These are phyloP conservation scores for Hymenotorrendiella dingleyae DNA, from an alignment of 2,329 filamentous ascomycete genomes.

Conservation along the genomic window DNA sequence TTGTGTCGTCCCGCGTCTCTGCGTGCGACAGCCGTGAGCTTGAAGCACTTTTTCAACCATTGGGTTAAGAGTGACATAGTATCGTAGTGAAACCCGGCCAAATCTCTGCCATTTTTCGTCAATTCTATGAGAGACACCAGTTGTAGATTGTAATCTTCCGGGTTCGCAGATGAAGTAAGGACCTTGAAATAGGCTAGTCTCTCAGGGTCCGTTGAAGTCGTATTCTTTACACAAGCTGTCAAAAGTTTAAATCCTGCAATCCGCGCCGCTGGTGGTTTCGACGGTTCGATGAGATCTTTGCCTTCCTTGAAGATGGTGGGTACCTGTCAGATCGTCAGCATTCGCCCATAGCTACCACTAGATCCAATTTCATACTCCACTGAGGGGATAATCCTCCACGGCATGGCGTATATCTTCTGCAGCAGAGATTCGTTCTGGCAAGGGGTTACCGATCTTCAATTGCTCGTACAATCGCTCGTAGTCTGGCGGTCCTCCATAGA, in stretches of 20 bases:
- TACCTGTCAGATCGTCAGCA: conserved; percentile 18
- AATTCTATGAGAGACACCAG: conserved; percentile 57
- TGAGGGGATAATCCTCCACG: conserved; percentile 52
- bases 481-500: conserved; percentile 41
- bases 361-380: conserved; percentile 22
- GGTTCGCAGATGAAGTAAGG: conserved; percentile 47
- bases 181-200: conserved; percentile 60
- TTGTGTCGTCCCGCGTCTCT: conserved; percentile 38
- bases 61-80: conserved; percentile 54
- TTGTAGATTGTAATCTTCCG: conserved; percentile 61
- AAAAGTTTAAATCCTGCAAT: conserved; percentile 60
- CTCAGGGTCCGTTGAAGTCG: conserved; percentile 59
- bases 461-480: conserved; percentile 50
- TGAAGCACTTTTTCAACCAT: conserved; percentile 55
- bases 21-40: conserved; percentile 46
- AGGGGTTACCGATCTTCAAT: conserved; percentile 44
- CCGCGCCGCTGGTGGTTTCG: conserved; percentile 48
- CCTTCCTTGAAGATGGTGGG: conserved; percentile 56
- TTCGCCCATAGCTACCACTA: neutral
- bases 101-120: conserved; percentile 53
- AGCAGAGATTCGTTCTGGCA: conserved; percentile 50
- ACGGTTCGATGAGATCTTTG: conserved; percentile 56
- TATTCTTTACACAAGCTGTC: conserved; percentile 58
- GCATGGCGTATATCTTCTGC: conserved; percentile 51
- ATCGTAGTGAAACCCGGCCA: conserved; percentile 63